A percentile compares a stretch with the other conserved stretches of the same genome.
Evolutionary conservation across 2,329 filamentous ascomycete genomes (phyloP).

Genomic region (Colletotrichum karsti): DNA sequence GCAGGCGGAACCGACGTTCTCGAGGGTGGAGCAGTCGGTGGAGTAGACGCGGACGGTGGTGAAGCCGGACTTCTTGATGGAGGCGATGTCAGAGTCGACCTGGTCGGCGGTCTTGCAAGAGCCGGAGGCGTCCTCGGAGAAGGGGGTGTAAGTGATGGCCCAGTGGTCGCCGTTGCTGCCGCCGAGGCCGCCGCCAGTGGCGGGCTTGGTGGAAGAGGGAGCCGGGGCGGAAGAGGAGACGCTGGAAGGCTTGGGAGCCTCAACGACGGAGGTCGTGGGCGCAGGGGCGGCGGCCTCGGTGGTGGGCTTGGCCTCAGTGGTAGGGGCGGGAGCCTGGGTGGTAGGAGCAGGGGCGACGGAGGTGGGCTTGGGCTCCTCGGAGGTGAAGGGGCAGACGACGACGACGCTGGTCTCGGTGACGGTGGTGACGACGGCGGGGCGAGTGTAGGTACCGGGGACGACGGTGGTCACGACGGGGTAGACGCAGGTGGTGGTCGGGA

Average conservation of each 20-base stretch:
- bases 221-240: slow-evolving; percentile 32
- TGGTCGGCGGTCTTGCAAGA: slow-evolving; percentile 71
- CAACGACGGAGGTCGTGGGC: slow-evolving; percentile 32
- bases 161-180: slow-evolving; percentile 65
- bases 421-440: slow-evolving; percentile 72
- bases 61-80: slow-evolving; percentile 74
- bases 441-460: slow-evolving; percentile 77
- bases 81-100: slow-evolving; percentile 67
- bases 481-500: slow-evolving; percentile 64
- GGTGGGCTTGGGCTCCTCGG: slow-evolving; percentile 37
- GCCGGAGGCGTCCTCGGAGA: slow-evolving; percentile 59
- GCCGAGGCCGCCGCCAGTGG: slow-evolving; percentile 42
- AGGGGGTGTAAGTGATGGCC: slow-evolving; percentile 85
- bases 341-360: slow-evolving; percentile 30
- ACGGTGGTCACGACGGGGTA: slow-evolving; percentile 73
- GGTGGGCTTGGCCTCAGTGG: slow-evolving; percentile 35
- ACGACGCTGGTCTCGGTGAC: slow-evolving; percentile 74
- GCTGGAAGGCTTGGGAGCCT: slow-evolving; percentile 30
- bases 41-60: slow-evolving; percentile 83
- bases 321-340: slow-evolving; percentile 31
- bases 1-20: slow-evolving; percentile 77
- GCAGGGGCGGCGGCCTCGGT: slow-evolving; percentile 25
- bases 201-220: slow-evolving; percentile 34
- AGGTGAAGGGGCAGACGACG: slow-evolving; percentile 75
- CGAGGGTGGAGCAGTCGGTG: slow-evolving; percentile 86